A percentile compares a stretch with the other conserved stretches of the same genome.
Evolutionary conservation across 1,284 basidiomycete genomes (phyloP).

Genomic region (Pseudozyma sp.): DNA sequence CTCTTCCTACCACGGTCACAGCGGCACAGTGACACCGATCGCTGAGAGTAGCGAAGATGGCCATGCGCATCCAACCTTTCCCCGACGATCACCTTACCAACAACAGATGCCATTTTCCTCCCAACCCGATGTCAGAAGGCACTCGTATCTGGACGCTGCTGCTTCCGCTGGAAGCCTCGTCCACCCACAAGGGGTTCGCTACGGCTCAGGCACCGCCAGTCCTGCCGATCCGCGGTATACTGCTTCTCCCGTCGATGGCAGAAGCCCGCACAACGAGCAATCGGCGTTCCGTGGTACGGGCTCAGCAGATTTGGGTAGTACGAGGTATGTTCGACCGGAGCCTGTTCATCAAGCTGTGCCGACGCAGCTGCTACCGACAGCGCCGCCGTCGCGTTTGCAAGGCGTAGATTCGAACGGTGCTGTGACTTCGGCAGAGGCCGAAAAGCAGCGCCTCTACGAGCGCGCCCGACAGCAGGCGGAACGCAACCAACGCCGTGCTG

Average conservation of each 20-base stretch:
- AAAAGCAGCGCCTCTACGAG: conserved; percentile 63
- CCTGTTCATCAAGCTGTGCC: conserved; percentile 23
- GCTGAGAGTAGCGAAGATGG: conserved; percentile 35
- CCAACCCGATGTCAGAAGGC: conserved; percentile 19
- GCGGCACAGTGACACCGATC: conserved; percentile 39
- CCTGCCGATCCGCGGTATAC: conserved; percentile 13
- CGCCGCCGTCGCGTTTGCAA: neutral
- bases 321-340: conserved; percentile 32
- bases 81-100: conserved; percentile 16
- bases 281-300: conserved; percentile 17
- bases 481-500: conserved; percentile 56
- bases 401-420: neutral
- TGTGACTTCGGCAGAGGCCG: conserved; percentile 53
- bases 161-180: conserved; percentile 4
- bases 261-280: conserved; percentile 19
- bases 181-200: conserved; percentile 6
- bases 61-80: conserved; percentile 3
- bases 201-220: conserved; percentile 10
- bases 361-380: conserved; percentile 3
- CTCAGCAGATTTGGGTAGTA: conserved; percentile 22
- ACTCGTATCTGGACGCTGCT: conserved; percentile 15
- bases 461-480: conserved; percentile 63
- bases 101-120: conserved; percentile 9
- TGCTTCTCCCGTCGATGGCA: conserved; percentile 16
- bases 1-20: conserved; percentile 35